Evolutionary conservation across 768 basidiomycete genomes (phyloP), one percentile per base, ranked within the genome.

Genomic region (Tylopilus felleus): DNA sequence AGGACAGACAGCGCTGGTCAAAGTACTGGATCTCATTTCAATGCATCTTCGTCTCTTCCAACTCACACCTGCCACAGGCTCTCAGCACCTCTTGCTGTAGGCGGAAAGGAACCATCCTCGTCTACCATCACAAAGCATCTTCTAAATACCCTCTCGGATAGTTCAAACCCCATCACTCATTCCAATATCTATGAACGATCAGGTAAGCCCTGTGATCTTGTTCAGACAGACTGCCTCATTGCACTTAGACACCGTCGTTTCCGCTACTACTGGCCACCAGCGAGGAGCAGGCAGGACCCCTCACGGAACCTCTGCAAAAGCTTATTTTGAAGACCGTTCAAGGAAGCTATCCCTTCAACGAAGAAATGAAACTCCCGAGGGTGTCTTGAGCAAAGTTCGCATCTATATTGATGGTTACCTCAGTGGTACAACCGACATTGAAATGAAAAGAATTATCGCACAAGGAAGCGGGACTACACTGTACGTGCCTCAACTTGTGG

Each of bases 341-440:
- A 60, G 60, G 23, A 86, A 86, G 58, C 71, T 87, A 33, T 57
- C 64, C 16, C 59, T 64, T 51, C 67, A 75, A 47, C 59, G 57
- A 16, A 46, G 57, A 33, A 60, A 65, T 2, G 47, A 43, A 36
- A 31, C 38, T 41, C 39, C 49, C 5, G 47, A 43, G 5, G 69
- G 73, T 58, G 59, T 77, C 27, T 61, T 71, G 65, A 63, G 55
- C 73, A 62, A 80, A 59, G 77, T 82, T 44, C 76, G 77, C 47
- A 74, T 83, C n/a, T 88, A 88, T 58, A 84, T 89, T 62, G 77
- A 84, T 60, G 90, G 88, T 1, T 89, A 82, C 62, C 73, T 90
- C 53, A 75, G 75, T 28, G 77, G 78, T 41, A 89, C 87, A 21
- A 93, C 89, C 2, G 89, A 91, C 64, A 80, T 86, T 47, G 89